A percentile compares a stretch with the other conserved stretches of the same genome.
Evolutionary conservation across 495 filamentous ascomycete genomes (phyloP).

Genomic region (Apiosordaria backusii): DNA sequence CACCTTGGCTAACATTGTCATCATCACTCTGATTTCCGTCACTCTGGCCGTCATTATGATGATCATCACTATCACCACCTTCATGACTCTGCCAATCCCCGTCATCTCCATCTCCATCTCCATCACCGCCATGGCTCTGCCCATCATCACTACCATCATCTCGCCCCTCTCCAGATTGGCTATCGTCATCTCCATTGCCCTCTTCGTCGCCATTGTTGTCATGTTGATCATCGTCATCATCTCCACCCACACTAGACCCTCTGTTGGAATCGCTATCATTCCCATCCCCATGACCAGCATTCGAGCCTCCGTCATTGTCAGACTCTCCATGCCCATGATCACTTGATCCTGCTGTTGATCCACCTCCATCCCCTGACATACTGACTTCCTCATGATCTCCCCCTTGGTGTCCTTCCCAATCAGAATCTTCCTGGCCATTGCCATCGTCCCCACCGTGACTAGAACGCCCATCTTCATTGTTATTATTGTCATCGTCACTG

Average conservation of each 20-base stretch:
- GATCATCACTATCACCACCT: not conserved
- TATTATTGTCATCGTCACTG: not conserved
- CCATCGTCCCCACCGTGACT: not conserved
- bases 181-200: not conserved
- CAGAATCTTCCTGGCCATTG: not conserved
- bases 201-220: not conserved
- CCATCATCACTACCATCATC: too few relatives aligned
- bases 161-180: too few relatives aligned
- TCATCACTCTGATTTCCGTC: slow-evolving; percentile 8
- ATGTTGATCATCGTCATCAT: not conserved
- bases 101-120: not conserved
- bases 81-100: not conserved
- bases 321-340: not conserved
- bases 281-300: not conserved
- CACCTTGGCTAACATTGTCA: too few relatives aligned
- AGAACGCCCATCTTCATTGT: not conserved
- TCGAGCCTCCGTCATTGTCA: too few relatives aligned
- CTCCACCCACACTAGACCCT: not conserved
- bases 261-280: not conserved
- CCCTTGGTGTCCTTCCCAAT: not conserved
- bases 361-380: not conserved
- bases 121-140: not conserved
- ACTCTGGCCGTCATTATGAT: not conserved
- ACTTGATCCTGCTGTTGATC: not conserved
- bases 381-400: not conserved